Percentiles rank a stretch among this genome's conserved stretches.
These are phyloP conservation scores for Chlorella sp. DNA, from an alignment of 139 green algal genomes.

Conservation along the genomic window DNA sequence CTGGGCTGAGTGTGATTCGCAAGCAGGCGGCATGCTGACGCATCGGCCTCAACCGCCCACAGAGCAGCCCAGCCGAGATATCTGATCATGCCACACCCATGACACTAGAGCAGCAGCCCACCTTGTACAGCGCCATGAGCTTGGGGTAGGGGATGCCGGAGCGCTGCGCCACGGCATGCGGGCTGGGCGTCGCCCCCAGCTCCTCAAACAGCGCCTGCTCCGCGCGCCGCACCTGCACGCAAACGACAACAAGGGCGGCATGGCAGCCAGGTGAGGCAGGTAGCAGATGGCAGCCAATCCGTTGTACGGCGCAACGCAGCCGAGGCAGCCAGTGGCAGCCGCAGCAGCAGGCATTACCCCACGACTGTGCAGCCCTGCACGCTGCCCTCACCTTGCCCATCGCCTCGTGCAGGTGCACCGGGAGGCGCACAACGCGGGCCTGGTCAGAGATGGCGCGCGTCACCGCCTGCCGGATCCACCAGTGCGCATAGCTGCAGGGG, in stretches of 20 bases:
- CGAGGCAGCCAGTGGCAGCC: no score
- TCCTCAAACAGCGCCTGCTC: constrained; percentile 48
- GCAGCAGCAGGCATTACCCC: no score
- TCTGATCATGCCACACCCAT: no score
- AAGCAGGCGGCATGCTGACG: no score
- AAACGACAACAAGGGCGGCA: background rate
- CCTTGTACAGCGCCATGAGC: constrained; percentile 56
- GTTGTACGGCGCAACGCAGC: no score
- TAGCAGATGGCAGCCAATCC: no score
- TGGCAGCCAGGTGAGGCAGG: background rate
- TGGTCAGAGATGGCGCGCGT: constrained; percentile 72
- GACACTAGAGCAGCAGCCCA: no score
- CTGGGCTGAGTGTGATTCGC: no score
- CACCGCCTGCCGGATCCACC: constrained; percentile 96
- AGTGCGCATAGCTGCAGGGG: constrained; percentile 86
- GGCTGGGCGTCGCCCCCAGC: constrained; percentile 46
- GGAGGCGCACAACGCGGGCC: constrained; percentile 78
- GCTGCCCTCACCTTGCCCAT: constrained; percentile 51
- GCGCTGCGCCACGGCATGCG: constrained; percentile 63
- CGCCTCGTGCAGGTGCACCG: constrained; percentile 84
- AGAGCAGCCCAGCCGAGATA: no score
- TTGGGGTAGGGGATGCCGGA: constrained; percentile 69
- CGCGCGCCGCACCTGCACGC: constrained; percentile 23
- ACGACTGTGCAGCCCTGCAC: no score
- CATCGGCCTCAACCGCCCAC: no score